Evolutionary conservation across 495 filamentous ascomycete species (phyloP).

Genomic region (Hyaloscypha variabilis): DNA sequence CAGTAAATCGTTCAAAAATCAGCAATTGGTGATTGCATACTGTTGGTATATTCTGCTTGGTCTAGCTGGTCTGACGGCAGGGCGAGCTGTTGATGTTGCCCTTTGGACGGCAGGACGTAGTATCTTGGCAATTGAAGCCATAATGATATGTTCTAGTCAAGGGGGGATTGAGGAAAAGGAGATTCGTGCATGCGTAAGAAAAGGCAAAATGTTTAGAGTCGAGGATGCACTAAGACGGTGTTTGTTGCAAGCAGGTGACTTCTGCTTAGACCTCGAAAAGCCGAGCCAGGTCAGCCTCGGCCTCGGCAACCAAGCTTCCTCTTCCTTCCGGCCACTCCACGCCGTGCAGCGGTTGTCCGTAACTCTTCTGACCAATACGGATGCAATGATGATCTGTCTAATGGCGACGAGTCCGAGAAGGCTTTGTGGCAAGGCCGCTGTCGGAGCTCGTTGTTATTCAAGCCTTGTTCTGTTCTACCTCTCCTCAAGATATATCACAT

Average conservation of each 20-base stretch:
- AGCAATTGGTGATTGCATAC: constrained; percentile 37
- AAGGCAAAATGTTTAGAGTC: constrained; percentile 2
- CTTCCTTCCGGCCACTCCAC: not conserved
- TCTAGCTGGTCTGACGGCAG: constrained; percentile 46
- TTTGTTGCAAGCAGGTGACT: constrained; percentile 16
- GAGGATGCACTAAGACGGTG: constrained; percentile 13
- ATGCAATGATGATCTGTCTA: not conserved
- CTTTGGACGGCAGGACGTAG: constrained; percentile 65
- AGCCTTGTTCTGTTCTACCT: not conserved
- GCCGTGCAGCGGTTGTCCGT: not conserved
- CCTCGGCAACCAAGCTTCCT: too few relatives aligned
- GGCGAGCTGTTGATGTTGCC: constrained; percentile 43
- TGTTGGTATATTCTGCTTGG: constrained; percentile 42
- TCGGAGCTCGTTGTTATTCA: not conserved
- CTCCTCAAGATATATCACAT: not conserved
- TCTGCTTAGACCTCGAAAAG: not conserved
- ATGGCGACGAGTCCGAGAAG: too few relatives aligned
- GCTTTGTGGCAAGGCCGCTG: not conserved
- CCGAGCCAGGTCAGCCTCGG: constrained; percentile 1
- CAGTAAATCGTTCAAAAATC: constrained; percentile 13
- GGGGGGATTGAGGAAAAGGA: not conserved
- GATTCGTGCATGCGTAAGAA: not conserved
- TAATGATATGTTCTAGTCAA: constrained; percentile 32
- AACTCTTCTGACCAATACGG: not conserved
- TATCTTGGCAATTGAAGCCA: constrained; percentile 71